These are phyloP conservation scores for Ciborinia camelliae DNA, from an alignment of 2,329 filamentous ascomycete genomes.

Conservation along the genomic window DNA sequence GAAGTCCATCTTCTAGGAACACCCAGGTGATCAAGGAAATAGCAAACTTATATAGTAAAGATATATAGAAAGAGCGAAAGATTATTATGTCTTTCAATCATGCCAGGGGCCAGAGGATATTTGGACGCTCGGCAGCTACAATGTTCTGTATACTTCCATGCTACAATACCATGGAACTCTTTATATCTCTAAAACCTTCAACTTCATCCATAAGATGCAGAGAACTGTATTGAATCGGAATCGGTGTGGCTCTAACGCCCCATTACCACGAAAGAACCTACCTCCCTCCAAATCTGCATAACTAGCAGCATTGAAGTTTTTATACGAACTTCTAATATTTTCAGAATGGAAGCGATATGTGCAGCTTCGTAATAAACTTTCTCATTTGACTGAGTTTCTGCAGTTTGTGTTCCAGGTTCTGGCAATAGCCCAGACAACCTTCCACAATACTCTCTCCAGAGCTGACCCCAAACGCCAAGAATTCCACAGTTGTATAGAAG, in stretches of 20 bases:
- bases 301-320: not conserved
- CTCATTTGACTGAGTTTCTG: slow-evolving; percentile 13
- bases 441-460: not conserved
- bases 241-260: not conserved
- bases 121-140: not conserved
- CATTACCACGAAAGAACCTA: not conserved
- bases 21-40: not conserved
- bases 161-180: not conserved
- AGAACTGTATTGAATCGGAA: not conserved
- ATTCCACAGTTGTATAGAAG: slow-evolving; percentile 32
- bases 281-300: not conserved
- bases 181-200: too few species aligned
- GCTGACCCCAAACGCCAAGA: slow-evolving; percentile 32
- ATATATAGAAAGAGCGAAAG: not conserved
- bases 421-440: not conserved
- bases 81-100: not conserved
- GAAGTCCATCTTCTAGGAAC: not conserved
- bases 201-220: not conserved
- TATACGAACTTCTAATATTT: not conserved
- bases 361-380: not conserved
- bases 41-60: not conserved
- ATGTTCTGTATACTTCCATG: not conserved
- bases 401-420: not conserved
- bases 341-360: not conserved
- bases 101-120: not conserved